These are phyloP conservation scores for Guadua angustifolia DNA, from an alignment of 176 grass and related monocot genomes.

Conservation along the genomic window DNA sequence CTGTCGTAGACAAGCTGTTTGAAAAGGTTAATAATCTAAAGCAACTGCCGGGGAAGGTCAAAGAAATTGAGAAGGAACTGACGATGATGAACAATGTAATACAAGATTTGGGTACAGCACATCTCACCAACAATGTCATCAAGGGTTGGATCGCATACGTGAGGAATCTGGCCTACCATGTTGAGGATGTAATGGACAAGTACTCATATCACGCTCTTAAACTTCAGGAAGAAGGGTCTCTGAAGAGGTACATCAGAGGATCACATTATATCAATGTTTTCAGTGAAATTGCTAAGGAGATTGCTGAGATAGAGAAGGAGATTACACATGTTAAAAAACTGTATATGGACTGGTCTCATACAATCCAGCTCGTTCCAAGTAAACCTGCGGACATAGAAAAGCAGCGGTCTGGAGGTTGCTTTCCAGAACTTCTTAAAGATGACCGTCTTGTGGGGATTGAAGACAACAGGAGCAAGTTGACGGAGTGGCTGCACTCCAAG, in stretches of 20 bases:
- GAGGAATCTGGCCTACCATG: constrained; percentile 11
- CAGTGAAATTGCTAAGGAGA: neutral
- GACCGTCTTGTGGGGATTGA: neutral
- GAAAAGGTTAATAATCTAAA: constrained; percentile 13
- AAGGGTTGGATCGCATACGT: constrained; percentile 33
- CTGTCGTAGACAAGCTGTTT: constrained; percentile 11
- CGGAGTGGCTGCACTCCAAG: neutral
- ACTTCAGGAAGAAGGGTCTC: constrained; percentile 25
- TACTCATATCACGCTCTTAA: constrained; percentile 36
- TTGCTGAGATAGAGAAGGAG: neutral
- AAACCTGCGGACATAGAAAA: neutral
- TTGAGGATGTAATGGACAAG: constrained; percentile 42
- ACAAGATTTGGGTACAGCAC: neutral
- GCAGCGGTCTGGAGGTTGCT: neutral
- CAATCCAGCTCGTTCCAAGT: too few species aligned
- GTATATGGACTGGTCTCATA: too few species aligned
- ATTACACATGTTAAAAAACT: neutral
- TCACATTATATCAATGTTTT: neutral
- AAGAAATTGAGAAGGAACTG: neutral
- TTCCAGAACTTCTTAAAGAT: neutral
- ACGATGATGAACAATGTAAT: neutral
- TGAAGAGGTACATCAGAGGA: neutral
- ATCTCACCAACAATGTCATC: neutral
- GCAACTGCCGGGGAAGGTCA: neutral
- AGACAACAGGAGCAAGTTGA: neutral